Conservation (phyloP, 1,284 basidiomycete species). For the Athelia sp. region DNA sequence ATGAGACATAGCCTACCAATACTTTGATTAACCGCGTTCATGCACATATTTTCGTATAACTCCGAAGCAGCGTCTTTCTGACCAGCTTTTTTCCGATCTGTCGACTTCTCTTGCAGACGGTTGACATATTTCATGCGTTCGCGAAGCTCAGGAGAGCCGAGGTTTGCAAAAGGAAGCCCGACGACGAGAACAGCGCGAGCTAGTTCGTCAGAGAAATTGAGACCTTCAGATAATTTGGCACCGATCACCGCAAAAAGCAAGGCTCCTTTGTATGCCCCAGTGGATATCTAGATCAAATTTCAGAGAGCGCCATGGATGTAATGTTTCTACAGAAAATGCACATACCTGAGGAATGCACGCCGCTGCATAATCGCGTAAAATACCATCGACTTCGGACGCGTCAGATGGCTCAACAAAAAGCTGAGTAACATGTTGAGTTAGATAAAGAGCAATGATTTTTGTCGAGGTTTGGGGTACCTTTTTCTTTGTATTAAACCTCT, state of each 20-base stretch:
- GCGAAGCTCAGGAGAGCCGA: slow-evolving; percentile 83
- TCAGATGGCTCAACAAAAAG: slow-evolving; percentile 88
- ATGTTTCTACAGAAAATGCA: slow-evolving; percentile 6
- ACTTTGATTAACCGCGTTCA: slow-evolving; percentile 96
- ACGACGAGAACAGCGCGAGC: slow-evolving; percentile 87
- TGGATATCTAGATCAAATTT: not conserved
- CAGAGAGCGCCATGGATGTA: slow-evolving; percentile 2
- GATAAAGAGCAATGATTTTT: not conserved
- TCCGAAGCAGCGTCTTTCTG: slow-evolving; percentile 75
- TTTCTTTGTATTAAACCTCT: slow-evolving; percentile 70
- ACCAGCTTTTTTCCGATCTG: slow-evolving; percentile 28
- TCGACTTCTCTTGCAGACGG: slow-evolving; percentile 40
- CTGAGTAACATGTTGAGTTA: slow-evolving; percentile 35
- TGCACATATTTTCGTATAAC: slow-evolving; percentile 91
- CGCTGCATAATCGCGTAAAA: slow-evolving; percentile 73
- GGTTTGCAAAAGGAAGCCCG: slow-evolving; percentile 92
- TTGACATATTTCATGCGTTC: slow-evolving; percentile 90
- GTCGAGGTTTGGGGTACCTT: slow-evolving; percentile 31
- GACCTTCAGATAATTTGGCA: slow-evolving; percentile 94
- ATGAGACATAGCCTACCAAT: slow-evolving; percentile 60
- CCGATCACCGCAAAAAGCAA: slow-evolving; percentile 91
- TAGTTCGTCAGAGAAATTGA: slow-evolving; percentile 91
- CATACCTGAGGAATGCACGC: slow-evolving; percentile 42
- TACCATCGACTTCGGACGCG: slow-evolving; percentile 69
- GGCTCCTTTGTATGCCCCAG: slow-evolving; percentile 52